Evolutionary conservation across 441 rosid species (phyloP).

Genomic region (Populus hybrid): DNA sequence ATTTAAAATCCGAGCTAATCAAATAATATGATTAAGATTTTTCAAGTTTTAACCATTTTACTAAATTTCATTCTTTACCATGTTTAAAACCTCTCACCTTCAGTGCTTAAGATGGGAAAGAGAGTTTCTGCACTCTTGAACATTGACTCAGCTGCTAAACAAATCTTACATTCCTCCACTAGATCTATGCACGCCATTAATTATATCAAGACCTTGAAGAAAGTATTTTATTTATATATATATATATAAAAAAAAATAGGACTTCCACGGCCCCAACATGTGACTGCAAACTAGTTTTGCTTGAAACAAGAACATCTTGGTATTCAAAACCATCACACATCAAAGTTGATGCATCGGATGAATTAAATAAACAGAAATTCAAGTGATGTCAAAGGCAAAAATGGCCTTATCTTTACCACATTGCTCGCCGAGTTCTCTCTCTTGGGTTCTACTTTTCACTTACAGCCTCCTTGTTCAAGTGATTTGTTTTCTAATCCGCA

Average conservation of each 20-base stretch:
- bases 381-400: background rate
- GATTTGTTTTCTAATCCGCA: conserved; percentile 3
- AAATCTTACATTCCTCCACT: background rate
- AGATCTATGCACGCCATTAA: background rate
- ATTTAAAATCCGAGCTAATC: no score
- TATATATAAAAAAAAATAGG: background rate
- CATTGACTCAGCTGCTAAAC: background rate
- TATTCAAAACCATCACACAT: background rate
- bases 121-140: background rate
- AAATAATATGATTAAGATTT: no score
- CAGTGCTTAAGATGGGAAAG: no score
- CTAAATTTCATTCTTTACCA: no score
- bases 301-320: background rate
- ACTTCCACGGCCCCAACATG: background rate
- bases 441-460: conserved; percentile 27
- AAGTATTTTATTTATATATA: no score
- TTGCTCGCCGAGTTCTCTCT: conserved; percentile 9
- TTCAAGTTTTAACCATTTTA: no score
- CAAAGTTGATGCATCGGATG: background rate
- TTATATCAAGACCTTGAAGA: background rate
- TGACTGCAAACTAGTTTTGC: background rate
- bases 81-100: no score
- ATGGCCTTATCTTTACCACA: background rate
- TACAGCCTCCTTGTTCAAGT: conserved; percentile 25
- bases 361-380: background rate